Base-by-base conservation (phyloP, 495 filamentous ascomycete genomes). In the Ramalina peruviana region DNA sequence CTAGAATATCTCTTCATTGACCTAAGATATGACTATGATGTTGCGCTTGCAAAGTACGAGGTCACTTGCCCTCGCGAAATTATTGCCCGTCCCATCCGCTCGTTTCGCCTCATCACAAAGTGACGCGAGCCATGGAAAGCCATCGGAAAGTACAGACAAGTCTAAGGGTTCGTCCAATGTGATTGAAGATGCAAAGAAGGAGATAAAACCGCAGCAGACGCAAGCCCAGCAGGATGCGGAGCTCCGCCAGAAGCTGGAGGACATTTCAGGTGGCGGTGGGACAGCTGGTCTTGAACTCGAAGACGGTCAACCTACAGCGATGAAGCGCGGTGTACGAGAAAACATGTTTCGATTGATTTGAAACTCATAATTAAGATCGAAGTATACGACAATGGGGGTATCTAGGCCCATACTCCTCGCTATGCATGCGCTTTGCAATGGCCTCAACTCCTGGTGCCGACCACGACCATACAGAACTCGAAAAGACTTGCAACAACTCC, bases 261-360 rank as follows among this genome's bases (percentile, higher is more conserved):
- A 74, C 16, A 72, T 86, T 15, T 72, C 82, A 1, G 85, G 86
- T 3, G 84, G 81, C 16, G 86, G 86, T 26, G 87, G 86, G 6
- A 78, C 72, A 37, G 71, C 82, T n/a, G 87, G 87, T 1, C 69
- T 89, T 9, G 86, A 90, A 65, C 79, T 82, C 53, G 85, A 89
- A 60, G 75, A 89, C 55, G 86, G 87, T 0, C 70, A 82, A 58
- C 76, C 85, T 1, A 76, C 75, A 9, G 68, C 81, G 1, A 85
- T 90, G 83, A 92, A 89, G 65, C 69, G 85, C 41, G 70, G 79
- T 27, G 86, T 90, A 6, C 79, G 70, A 55, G 75, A 82, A 38
- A 87, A 89, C 55, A 88, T 88, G 83, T 89, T 90, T 57, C 67
- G 79, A 26, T 71, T 79, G 53, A 83, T 80, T 26, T 81, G 52